These are phyloP conservation scores for Glycine latifolia DNA, from an alignment of 306 rosid species.

Conservation along the genomic window DNA sequence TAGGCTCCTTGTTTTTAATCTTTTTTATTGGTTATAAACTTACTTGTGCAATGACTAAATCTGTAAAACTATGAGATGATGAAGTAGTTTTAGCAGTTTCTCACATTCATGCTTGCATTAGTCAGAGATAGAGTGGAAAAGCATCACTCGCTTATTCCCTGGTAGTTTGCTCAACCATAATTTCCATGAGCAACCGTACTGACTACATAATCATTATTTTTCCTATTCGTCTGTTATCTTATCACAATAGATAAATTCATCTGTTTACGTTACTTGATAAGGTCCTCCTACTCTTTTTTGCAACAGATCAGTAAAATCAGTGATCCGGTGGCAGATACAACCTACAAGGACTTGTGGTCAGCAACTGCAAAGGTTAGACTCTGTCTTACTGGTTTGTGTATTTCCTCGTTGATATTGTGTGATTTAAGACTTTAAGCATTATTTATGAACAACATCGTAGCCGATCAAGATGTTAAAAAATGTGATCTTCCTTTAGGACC, in stretches of 20 bases:
- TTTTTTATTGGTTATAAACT: background rate
- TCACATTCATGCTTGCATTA: too few relatives aligned
- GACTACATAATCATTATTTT: background rate
- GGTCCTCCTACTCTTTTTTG: background rate
- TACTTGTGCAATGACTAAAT: slow-evolving; percentile 8
- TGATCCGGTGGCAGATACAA: slow-evolving; percentile 83
- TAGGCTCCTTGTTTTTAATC: background rate
- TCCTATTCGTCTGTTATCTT: slow-evolving; percentile 1
- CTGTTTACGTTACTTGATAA: background rate
- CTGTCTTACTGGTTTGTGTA: too few relatives aligned
- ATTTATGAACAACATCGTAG: too few relatives aligned
- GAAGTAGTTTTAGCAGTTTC: background rate
- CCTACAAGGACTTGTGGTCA: slow-evolving; percentile 88
- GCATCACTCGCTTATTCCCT: background rate
- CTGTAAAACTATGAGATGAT: background rate
- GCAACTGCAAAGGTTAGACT: slow-evolving; percentile 88
- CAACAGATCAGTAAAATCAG: slow-evolving; percentile 64
- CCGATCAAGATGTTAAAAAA: too few relatives aligned
- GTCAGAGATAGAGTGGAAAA: background rate
- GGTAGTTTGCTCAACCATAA: background rate
- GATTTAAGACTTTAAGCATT: too few relatives aligned
- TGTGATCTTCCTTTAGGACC: too few relatives aligned
- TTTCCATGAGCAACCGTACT: background rate
- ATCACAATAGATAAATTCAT: background rate
- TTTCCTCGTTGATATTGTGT: too few relatives aligned